Percentiles rank a stretch among this genome's conserved stretches.
Evolutionary conservation across 116 monocot genomes (phyloP).

Genomic region (Phalaenopsis hybrid): DNA sequence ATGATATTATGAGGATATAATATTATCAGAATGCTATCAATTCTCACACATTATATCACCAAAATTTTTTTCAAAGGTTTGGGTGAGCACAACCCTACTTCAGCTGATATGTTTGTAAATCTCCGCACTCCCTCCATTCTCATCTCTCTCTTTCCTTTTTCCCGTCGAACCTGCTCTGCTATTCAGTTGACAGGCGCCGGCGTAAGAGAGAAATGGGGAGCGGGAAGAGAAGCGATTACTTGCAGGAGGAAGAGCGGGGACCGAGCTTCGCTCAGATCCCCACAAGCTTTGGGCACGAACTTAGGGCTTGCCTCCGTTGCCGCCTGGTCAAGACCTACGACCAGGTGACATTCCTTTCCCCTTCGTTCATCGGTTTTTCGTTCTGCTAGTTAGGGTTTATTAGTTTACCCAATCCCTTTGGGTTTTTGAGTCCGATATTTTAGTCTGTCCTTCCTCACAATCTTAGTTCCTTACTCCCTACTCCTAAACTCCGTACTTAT

Average conservation of each 20-base stretch:
- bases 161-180: no score
- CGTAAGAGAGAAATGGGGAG: slow-evolving; percentile 15
- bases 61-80: no score
- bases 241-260: slow-evolving; percentile 44
- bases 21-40: no score
- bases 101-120: no score
- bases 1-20: no score
- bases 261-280: slow-evolving; percentile 88
- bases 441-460: not conserved
- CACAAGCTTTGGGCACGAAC: slow-evolving; percentile 97
- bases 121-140: no score
- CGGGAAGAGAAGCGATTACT: slow-evolving; percentile 43
- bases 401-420: not conserved
- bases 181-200: not conserved
- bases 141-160: no score
- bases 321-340: slow-evolving; percentile 97
- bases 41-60: no score
- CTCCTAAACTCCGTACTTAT: not conserved
- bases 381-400: slow-evolving; percentile 12
- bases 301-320: slow-evolving; percentile 93
- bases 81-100: no score
- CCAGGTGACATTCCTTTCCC: slow-evolving; percentile 32
- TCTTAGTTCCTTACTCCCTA: not conserved
- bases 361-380: not conserved
- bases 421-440: not conserved